Base-by-base conservation (phyloP, 176 grass and related monocot genomes). In the Ampelocalamus luodianensis region DNA sequence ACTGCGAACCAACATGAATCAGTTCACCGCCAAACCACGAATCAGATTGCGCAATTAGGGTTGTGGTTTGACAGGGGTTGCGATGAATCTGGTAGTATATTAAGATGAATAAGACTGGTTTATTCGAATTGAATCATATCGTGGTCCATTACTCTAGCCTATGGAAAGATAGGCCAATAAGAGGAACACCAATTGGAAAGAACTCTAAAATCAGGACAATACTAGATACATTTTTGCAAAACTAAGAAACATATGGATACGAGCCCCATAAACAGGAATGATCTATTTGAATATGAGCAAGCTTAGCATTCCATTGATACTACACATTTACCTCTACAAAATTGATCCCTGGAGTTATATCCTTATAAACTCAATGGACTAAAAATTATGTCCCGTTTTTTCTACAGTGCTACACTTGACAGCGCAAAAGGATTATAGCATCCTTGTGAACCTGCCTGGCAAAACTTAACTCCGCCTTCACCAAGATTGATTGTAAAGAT, bases 281-380 rank as follows among this genome's bases (percentile, higher is more conserved):
- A 42, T 27, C n/a, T 12, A 40, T 56, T 70, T 70, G 32, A 37
- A 53, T 67, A 66, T 6, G 5, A 75, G 72, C 42, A 51, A 64
- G 43, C 55, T 68, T 51, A 14, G 8, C 6, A 65, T 72, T 76
- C 85, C 44, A 54, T 72, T 55, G 27, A 65, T 32, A 42, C 56
- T 72, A 18, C 34, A 43, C 6, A 80, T 64, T 65, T 45, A 13
- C 34, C 58, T 80, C 70, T 40, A 86, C 32, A 80, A 65, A 80
- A 34, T n/a, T 79, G 62, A 43, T 72, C 48, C 68, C n/a, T 42
- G 13, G 22, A 73, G 46, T 54, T 65, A 65, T 43, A 55, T 32
- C 49, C 39, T 20, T 34, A 59, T 60, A 20, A 76, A 56, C 49
- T 22, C 22, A 67, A 54, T 76, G 79, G 62, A 65, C 5, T 34